phyloP scores from a whole-genome alignment of 2,329 filamentous ascomycete genomes.

The Colletotrichum spaethianum region DNA sequence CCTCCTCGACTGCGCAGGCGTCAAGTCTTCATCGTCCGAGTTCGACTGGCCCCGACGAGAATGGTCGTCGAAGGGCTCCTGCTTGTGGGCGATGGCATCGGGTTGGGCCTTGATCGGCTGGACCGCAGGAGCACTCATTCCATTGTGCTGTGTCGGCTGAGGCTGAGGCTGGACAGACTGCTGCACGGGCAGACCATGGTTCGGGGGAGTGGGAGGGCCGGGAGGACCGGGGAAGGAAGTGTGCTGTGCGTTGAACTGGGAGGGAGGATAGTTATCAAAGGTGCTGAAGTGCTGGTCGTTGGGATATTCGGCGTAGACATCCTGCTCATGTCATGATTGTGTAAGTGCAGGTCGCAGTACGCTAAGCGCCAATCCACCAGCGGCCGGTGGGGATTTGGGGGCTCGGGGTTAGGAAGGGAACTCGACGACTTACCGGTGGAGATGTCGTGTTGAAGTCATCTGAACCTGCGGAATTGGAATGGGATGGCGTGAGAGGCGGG shows the following conservation, averaged over 20 bases:
- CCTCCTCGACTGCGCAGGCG: slow-evolving; percentile 70
- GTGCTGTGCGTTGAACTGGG: slow-evolving; percentile 47
- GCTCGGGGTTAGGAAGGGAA: slow-evolving; percentile 38
- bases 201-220: slow-evolving; percentile 63
- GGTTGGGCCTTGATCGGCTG: slow-evolving; percentile 42
- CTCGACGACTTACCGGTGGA: slow-evolving; percentile 63
- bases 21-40: slow-evolving; percentile 70
- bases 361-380: slow-evolving; percentile 48
- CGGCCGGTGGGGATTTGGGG: slow-evolving; percentile 46
- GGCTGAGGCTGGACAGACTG: slow-evolving; percentile 34
- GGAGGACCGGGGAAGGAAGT: slow-evolving; percentile 62
- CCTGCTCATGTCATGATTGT: slow-evolving; percentile 57
- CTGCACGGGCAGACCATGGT: slow-evolving; percentile 41
- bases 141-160: slow-evolving; percentile 45
- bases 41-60: slow-evolving; percentile 60
- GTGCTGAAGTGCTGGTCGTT: slow-evolving; percentile 63
- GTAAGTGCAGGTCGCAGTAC: slow-evolving; percentile 49
- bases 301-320: slow-evolving; percentile 63
- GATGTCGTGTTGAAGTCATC: slow-evolving; percentile 70
- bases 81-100: slow-evolving; percentile 47
- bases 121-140: slow-evolving; percentile 46
- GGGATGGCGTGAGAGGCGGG: slow-evolving; percentile 68
- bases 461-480: slow-evolving; percentile 67
- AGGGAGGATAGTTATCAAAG: slow-evolving; percentile 59
- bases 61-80: slow-evolving; percentile 56